phyloP scores from a whole-genome alignment of 1,284 basidiomycete species.

The Boletus semigastroideus region DNA sequence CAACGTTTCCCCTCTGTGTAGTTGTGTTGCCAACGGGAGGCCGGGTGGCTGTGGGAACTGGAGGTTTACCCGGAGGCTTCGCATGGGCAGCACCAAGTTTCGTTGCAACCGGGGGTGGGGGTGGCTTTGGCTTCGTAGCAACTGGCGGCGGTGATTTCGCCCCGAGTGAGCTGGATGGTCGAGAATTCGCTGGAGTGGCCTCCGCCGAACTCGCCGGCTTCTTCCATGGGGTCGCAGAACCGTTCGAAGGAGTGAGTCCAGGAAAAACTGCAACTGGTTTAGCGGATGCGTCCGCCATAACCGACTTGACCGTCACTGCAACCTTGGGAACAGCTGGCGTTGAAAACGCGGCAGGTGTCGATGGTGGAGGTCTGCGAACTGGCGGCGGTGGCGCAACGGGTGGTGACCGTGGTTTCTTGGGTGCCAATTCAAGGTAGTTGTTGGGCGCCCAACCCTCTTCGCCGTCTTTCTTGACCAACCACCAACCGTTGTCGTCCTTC shows the following conservation, averaged over 20 bases:
- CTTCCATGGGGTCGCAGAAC: conserved; percentile 74
- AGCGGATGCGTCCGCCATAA: conserved; percentile 55
- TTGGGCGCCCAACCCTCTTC: conserved; percentile 94
- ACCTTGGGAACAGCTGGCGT: conserved; percentile 37
- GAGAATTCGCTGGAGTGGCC: conserved; percentile 51
- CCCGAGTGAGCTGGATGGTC: conserved; percentile 53
- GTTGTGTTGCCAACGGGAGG: conserved; percentile 46
- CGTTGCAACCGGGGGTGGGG: conserved; percentile 52
- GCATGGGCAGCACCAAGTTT: conserved; percentile 46
- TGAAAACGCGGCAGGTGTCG: conserved; percentile 36
- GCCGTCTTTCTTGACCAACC: conserved; percentile 87
- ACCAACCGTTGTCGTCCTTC: conserved; percentile 97
- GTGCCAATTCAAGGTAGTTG: conserved; percentile 86
- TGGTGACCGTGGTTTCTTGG: conserved; percentile 56
- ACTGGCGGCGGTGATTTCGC: conserved; percentile 49
- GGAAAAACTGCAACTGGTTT: conserved; percentile 76
- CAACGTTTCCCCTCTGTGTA: conserved; percentile 46
- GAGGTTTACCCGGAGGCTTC: conserved; percentile 54
- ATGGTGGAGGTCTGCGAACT: conserved; percentile 49
- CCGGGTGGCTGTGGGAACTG: conserved; percentile 54
- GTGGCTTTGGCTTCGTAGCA: conserved; percentile 51
- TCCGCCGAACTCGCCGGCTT: conserved; percentile 42
- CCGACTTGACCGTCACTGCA: conserved; percentile 42
- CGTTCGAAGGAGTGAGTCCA: conserved; percentile 63
- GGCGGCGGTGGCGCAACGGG: conserved; percentile 73